These are phyloP conservation scores for Lathyrus oleraceus DNA, from an alignment of 306 rosid species.

Conservation along the genomic window DNA sequence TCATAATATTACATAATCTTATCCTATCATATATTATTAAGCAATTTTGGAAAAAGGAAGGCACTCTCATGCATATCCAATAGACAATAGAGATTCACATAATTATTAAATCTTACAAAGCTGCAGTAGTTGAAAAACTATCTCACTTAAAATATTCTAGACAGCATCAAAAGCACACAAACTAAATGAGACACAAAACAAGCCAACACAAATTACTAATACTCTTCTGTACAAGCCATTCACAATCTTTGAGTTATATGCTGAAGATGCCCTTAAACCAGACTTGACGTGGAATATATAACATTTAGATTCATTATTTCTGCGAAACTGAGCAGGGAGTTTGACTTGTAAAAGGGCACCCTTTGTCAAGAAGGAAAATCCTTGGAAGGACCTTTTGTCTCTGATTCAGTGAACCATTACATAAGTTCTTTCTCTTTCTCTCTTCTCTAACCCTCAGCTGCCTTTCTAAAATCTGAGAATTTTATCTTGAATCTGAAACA, in stretches of 20 bases:
- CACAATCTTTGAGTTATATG: not conserved
- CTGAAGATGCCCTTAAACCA: constrained; percentile 4
- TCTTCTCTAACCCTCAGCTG: not conserved
- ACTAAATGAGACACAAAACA: not conserved
- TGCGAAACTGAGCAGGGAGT: constrained; percentile 2
- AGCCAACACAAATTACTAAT: constrained; percentile 5
- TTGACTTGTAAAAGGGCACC: constrained; percentile 3
- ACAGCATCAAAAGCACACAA: not conserved
- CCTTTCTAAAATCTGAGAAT: not conserved
- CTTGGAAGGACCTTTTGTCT: constrained; percentile 8
- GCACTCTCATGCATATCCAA: constrained; percentile 6
- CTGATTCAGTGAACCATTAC: not conserved
- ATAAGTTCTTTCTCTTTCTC: not conserved
- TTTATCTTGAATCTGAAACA: not conserved
- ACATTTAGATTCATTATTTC: constrained; percentile 1
- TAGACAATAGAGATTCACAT: constrained; percentile 13
- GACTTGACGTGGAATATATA: not conserved
- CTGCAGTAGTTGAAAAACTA: not conserved
- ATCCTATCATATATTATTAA: not conserved
- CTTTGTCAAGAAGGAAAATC: not conserved
- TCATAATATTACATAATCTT: not conserved
- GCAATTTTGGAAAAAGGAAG: not conserved
- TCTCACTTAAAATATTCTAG: not conserved
- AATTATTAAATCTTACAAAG: not conserved
- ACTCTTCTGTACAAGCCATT: not conserved